Conservation (phyloP, 371 early-diverging fungal genomes). For the Gilbertella persicaria region DNA sequence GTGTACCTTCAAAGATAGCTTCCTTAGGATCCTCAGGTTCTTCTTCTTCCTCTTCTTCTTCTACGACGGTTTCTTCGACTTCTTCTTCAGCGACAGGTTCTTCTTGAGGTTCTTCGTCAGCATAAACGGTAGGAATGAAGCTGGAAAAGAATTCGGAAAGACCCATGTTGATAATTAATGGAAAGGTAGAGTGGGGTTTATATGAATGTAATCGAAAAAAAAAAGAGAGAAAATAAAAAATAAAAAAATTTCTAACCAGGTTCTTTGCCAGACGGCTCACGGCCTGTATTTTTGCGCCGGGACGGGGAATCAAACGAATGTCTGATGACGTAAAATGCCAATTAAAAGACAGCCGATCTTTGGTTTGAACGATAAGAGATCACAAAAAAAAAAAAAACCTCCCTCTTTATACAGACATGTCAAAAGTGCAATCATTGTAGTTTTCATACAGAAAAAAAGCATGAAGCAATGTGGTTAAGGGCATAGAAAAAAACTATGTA, state of each 20-base stretch:
- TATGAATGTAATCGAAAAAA: neutral
- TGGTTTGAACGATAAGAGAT: too few species aligned
- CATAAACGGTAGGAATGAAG: constrained; percentile 53
- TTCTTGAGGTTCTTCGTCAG: constrained; percentile 37
- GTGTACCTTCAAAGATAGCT: constrained; percentile 49
- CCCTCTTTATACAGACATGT: too few species aligned
- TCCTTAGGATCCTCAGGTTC: constrained; percentile 53
- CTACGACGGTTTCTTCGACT: constrained; percentile 18
- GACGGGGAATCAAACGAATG: too few species aligned
- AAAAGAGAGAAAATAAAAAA: constrained; percentile 12
- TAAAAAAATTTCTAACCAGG: neutral
- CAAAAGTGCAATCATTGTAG: too few species aligned
- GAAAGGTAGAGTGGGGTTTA: constrained; percentile 23
- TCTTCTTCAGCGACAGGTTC: constrained; percentile 30
- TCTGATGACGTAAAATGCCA: too few species aligned
- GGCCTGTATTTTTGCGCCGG: neutral
- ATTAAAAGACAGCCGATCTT: too few species aligned
- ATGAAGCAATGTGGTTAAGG: too few species aligned
- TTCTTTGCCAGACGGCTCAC: neutral
- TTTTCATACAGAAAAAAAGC: too few species aligned
- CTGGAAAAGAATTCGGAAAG: constrained; percentile 52
- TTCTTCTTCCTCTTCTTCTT: constrained; percentile 41
- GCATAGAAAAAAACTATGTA: too few species aligned
- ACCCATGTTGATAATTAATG: constrained; percentile 37
- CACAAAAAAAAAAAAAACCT: too few species aligned